Evolutionary conservation across 768 basidiomycete species (phyloP).

Genomic region (Agaricus sinodeliciosus): DNA sequence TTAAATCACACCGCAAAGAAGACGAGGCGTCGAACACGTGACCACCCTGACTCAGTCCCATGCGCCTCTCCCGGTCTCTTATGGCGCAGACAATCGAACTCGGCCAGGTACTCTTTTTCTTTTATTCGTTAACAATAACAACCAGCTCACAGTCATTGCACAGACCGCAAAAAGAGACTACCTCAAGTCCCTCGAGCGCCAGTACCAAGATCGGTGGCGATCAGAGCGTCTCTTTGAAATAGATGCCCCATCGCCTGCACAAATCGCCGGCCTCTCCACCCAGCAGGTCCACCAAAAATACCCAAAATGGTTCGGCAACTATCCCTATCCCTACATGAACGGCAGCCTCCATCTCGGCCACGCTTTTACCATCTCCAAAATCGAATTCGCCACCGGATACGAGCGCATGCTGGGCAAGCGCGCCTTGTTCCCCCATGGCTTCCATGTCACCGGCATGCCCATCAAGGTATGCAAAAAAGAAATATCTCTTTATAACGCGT

Average conservation of each 20-base stretch:
- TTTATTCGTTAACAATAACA: too few species aligned
- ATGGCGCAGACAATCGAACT: slow-evolving; percentile 66
- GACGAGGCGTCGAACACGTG: too few species aligned
- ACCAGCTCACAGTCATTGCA: not conserved
- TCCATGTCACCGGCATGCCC: slow-evolving; percentile 98
- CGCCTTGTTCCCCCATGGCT: slow-evolving; percentile 93
- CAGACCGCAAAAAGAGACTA: slow-evolving; percentile 94
- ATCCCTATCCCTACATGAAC: slow-evolving; percentile 98
- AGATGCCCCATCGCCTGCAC: slow-evolving; percentile 66
- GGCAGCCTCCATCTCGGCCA: slow-evolving; percentile 96
- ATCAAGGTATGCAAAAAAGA: slow-evolving; percentile 71
- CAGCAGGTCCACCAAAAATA: slow-evolving; percentile 65
- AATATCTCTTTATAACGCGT: not conserved
- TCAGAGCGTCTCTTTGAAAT: slow-evolving; percentile 77
- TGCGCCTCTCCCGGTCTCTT: too few species aligned
- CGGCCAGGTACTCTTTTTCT: too few species aligned
- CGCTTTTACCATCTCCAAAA: slow-evolving; percentile 96
- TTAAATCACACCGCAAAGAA: too few species aligned
- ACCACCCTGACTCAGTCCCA: too few species aligned
- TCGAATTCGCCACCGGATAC: slow-evolving; percentile 94
- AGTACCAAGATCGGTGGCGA: slow-evolving; percentile 81
- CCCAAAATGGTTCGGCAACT: slow-evolving; percentile 98
- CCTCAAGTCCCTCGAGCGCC: slow-evolving; percentile 73
- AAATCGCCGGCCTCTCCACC: slow-evolving; percentile 52
- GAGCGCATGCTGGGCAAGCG: slow-evolving; percentile 93